Evolutionary conservation across 352 stramenopile genomes (phyloP).

Genomic region (Paralagenidium karlingii): DNA sequence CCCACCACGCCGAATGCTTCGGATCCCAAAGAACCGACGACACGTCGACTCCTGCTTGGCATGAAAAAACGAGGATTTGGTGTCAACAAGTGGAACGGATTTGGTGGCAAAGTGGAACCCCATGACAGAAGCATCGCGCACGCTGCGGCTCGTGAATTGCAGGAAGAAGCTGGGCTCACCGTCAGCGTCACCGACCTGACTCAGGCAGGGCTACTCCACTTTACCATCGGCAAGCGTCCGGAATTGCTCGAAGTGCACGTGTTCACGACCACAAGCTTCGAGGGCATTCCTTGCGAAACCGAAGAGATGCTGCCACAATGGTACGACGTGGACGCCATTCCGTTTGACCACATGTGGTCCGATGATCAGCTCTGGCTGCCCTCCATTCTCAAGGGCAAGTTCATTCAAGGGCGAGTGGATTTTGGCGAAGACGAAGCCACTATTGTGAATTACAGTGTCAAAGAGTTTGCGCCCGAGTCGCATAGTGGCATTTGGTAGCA

Average conservation of each 20-base stretch:
- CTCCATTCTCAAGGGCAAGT: constrained; percentile 53
- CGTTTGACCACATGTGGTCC: constrained; percentile 77
- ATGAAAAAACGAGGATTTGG: constrained; percentile 88
- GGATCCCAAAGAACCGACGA: too few species aligned
- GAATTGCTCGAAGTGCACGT: constrained; percentile 85
- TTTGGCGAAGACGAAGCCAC: constrained; percentile 62
- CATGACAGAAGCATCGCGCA: constrained; percentile 45
- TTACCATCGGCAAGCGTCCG: constrained; percentile 42
- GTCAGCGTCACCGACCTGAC: constrained; percentile 17
- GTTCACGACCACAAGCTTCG: constrained; percentile 49
- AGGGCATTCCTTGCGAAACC: constrained; percentile 65
- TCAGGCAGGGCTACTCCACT: constrained; percentile 26
- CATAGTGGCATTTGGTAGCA: too few species aligned
- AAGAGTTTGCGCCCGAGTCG: too few species aligned
- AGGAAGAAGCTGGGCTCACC: constrained; percentile 56
- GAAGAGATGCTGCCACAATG: constrained; percentile 85
- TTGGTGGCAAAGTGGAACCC: constrained; percentile 81
- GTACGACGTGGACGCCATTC: constrained; percentile 47
- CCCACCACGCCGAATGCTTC: too few species aligned
- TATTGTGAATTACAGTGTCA: too few species aligned
- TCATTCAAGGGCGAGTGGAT: constrained; percentile 51
- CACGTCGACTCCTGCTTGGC: constrained; percentile 71
- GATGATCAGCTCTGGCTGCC: constrained; percentile 78
- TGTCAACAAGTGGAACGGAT: constrained; percentile 84
- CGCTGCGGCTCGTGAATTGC: constrained; percentile 39